phyloP scores from a whole-genome alignment of 805 yeast species.

The Zygosaccharomyces gambellarensis region DNA sequence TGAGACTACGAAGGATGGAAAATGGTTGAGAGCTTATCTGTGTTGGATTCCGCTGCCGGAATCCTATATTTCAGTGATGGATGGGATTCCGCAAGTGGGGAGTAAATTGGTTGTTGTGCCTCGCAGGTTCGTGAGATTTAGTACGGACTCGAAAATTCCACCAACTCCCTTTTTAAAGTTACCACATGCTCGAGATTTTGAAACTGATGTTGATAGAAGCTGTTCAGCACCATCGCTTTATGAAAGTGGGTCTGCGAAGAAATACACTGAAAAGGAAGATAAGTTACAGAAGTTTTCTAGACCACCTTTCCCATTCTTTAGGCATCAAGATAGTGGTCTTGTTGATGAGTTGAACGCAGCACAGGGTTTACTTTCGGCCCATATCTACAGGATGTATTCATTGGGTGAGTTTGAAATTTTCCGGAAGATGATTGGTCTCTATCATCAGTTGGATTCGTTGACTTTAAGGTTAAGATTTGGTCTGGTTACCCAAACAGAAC shows the following conservation, averaged over 20 bases:
- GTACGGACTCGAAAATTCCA: constrained; percentile 41
- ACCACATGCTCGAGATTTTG: constrained; percentile 26
- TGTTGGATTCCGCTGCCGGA: constrained; percentile 64
- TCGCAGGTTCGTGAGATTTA: constrained; percentile 44
- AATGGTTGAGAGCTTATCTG: constrained; percentile 80
- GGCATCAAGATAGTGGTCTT: constrained; percentile 41
- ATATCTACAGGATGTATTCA: constrained; percentile 65
- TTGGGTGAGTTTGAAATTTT: constrained; percentile 64
- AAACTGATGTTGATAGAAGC: constrained; percentile 4
- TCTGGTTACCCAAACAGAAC: constrained; percentile 53
- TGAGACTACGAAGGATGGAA: constrained; percentile 48
- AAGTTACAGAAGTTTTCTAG: constrained; percentile 29
- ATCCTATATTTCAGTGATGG: constrained; percentile 53
- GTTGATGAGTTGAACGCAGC: constrained; percentile 56
- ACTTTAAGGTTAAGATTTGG: constrained; percentile 48
- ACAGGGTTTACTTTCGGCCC: constrained; percentile 53
- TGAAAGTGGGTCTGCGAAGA: constrained; percentile 24
- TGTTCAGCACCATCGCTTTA: constrained; percentile 33
- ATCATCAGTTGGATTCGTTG: constrained; percentile 53
- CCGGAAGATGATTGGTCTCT: constrained; percentile 49
- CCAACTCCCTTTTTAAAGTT: constrained; percentile 31
- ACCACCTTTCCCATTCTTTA: constrained; percentile 55
- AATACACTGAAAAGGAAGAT: neutral
- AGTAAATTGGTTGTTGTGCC: constrained; percentile 60
- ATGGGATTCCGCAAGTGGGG: constrained; percentile 55